Evolutionary conservation across 495 filamentous ascomycete species (phyloP), one percentile per base, ranked within the genome.

Genomic region (Durotheca rogersii): DNA sequence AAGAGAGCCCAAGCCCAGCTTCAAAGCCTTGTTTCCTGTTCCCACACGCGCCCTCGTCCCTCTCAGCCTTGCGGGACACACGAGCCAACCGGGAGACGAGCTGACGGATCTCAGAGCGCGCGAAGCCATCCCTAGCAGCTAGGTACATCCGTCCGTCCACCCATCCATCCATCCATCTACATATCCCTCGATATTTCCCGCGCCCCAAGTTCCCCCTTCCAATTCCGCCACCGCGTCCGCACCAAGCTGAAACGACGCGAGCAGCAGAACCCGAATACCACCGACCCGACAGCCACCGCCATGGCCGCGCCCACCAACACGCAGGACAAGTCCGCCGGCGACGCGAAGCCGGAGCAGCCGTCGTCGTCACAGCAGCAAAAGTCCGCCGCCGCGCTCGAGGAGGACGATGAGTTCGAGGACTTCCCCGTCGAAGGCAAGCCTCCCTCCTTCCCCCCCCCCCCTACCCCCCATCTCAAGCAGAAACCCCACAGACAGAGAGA

Each of bases 351-450:
- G 44, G 72, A 80, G 47, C 65, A 75, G 32, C 27, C 58, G 3
- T 37, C 56, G 57, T 19, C 52, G 12, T 36, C 56, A 53, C 46
- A 56, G 56, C 27, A 59, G 60, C 27, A 74, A 70, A 65, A 62
- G 64, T 47, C 42, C 2, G 58, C 68, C 34, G 75, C 86, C 42
- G 81, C 87, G 23, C 75, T 96, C 16, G 93, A 96, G 64, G 93
- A 98, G 63, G 93, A 98, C 61, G 93, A 98, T 67, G 93, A 98
- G 73, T 98, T 98, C 59, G 93, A 98, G 70, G 93, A 98, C 69
- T 98, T 98, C 69, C 94, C 93, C 19, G 87, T 95, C 42, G 92
- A 97, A 76, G 89, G 93, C 95, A 68, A 40, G 73, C 69, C 18
- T 44, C 1, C 15, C 34, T 48, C 10, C 11, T 16, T 32, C 21